Evolutionary conservation across 495 filamentous ascomycete genomes (phyloP).

Genomic region (Bryoglossum gracile): DNA sequence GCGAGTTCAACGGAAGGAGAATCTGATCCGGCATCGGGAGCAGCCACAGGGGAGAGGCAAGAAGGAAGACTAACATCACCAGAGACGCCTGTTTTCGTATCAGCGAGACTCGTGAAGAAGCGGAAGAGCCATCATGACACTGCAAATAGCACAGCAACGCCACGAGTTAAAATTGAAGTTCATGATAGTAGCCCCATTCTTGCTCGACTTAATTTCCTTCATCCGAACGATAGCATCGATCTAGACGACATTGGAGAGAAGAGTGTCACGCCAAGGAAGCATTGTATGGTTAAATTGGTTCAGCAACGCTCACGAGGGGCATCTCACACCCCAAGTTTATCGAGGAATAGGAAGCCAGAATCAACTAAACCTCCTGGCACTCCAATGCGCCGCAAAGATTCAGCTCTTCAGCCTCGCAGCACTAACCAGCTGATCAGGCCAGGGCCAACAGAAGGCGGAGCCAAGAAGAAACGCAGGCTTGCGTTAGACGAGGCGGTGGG

Average conservation of each 20-base stretch:
- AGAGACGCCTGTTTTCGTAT: slow-evolving; percentile 37
- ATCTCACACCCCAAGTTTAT: background rate
- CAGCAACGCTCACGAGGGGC: background rate
- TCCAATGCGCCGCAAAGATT: slow-evolving; percentile 6
- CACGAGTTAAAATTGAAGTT: slow-evolving; percentile 24
- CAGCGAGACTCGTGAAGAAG: slow-evolving; percentile 10
- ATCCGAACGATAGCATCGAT: slow-evolving; percentile 56
- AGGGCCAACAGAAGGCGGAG: slow-evolving; percentile 2
- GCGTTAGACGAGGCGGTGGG: slow-evolving; percentile 13
- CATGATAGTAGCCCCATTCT: slow-evolving; percentile 30
- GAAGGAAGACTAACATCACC: slow-evolving; percentile 26
- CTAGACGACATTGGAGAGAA: slow-evolving; percentile 60
- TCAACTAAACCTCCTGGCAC: background rate
- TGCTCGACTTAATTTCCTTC: slow-evolving; percentile 22
- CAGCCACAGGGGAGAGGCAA: background rate
- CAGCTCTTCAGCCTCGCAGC: slow-evolving; percentile 22
- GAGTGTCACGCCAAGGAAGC: slow-evolving; percentile 59
- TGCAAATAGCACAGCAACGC: background rate
- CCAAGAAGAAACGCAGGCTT: slow-evolving; percentile 15
- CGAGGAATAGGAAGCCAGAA: background rate
- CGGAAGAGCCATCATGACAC: slow-evolving; percentile 5
- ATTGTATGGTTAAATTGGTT: slow-evolving; percentile 6
- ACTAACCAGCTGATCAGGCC: slow-evolving; percentile 10
- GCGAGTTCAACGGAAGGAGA: slow-evolving; percentile 27
- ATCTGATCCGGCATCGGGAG: background rate